Evolutionary conservation across 2,329 filamentous ascomycete genomes (phyloP).

Genomic region (Paecilomyces formosus): DNA sequence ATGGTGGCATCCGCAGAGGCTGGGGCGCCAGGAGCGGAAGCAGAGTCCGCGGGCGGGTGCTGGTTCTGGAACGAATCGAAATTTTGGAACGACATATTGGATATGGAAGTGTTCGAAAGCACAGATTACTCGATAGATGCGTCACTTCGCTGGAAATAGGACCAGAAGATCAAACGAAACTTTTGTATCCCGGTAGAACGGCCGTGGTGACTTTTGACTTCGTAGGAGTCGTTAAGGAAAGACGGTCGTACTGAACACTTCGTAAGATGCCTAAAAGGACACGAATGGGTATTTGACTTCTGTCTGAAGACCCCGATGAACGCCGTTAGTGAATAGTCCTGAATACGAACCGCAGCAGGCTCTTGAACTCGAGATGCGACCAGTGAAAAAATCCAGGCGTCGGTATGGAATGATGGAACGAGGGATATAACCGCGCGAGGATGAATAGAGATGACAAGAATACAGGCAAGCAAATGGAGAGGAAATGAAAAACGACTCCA

Average conservation of each 20-base stretch:
- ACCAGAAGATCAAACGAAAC: constrained; percentile 15
- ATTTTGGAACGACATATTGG: constrained; percentile 59
- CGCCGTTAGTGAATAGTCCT: constrained; percentile 8
- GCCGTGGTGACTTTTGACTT: constrained; percentile 27
- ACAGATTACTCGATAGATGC: constrained; percentile 5
- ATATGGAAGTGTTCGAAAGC: constrained; percentile 10
- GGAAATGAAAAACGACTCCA: background rate
- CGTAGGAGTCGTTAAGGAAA: constrained; percentile 35
- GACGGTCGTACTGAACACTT: constrained; percentile 23
- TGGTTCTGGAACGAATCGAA: constrained; percentile 58
- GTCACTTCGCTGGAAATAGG: constrained; percentile 1
- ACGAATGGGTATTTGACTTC: constrained; percentile 20
- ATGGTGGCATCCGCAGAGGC: constrained; percentile 48
- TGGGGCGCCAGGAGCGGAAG: constrained; percentile 39
- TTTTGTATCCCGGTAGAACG: constrained; percentile 23
- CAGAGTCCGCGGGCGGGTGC: constrained; percentile 48
- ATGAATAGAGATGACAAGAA: background rate
- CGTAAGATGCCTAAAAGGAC: constrained; percentile 21
- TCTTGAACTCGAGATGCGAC: background rate
- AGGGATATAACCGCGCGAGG: background rate
- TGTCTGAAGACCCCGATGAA: constrained; percentile 1
- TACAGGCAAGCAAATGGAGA: background rate
- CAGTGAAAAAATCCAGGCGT: background rate
- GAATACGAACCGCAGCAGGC: background rate
- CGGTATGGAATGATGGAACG: background rate